Conservation (phyloP, 805 yeast genomes). For the Zygosaccharomyces rouxii region DNA sequence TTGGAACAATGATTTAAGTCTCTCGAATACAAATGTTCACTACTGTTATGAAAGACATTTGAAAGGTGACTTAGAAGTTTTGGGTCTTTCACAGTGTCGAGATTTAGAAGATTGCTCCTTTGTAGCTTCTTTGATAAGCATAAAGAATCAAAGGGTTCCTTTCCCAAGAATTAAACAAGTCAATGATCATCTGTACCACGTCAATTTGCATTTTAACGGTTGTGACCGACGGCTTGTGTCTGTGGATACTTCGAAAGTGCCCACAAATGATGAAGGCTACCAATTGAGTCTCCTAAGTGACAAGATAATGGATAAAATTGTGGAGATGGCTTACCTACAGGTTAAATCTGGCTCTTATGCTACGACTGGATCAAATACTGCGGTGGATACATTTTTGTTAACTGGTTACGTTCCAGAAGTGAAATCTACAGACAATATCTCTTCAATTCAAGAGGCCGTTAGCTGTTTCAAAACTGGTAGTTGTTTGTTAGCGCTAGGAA, state of each 20-base stretch:
- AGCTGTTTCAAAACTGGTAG: slow-evolving; percentile 18
- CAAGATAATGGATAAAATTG: slow-evolving; percentile 30
- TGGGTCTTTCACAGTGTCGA: slow-evolving; percentile 21
- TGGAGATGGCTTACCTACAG: slow-evolving; percentile 73
- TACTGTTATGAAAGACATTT: slow-evolving; percentile 10
- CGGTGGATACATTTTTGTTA: slow-evolving; percentile 59
- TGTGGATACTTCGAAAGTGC: slow-evolving; percentile 20
- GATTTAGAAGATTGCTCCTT: slow-evolving; percentile 64
- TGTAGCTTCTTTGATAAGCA: slow-evolving; percentile 60
- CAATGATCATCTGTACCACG: slow-evolving; percentile 14
- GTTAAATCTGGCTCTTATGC: slow-evolving; percentile 53
- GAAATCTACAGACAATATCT: slow-evolving; percentile 32
- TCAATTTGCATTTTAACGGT: slow-evolving; percentile 27
- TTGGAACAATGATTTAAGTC: slow-evolving; percentile 16
- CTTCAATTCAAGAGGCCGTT: slow-evolving; percentile 29
- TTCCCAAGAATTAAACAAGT: slow-evolving; percentile 15
- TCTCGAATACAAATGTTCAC: slow-evolving; percentile 6
- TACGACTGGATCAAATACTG: slow-evolving; percentile 73
- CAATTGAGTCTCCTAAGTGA: slow-evolving; percentile 21
- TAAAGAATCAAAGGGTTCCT: slow-evolving; percentile 31
- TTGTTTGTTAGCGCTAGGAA: slow-evolving; percentile 62
- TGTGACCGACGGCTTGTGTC: slow-evolving; percentile 27
- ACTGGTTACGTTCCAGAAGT: slow-evolving; percentile 75
- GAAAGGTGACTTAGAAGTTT: slow-evolving; percentile 2
- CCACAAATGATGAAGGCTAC: slow-evolving; percentile 14